These are phyloP conservation scores for Sodiomyces alkalinus DNA, from an alignment of 2,329 filamentous ascomycete genomes.

Conservation along the genomic window DNA sequence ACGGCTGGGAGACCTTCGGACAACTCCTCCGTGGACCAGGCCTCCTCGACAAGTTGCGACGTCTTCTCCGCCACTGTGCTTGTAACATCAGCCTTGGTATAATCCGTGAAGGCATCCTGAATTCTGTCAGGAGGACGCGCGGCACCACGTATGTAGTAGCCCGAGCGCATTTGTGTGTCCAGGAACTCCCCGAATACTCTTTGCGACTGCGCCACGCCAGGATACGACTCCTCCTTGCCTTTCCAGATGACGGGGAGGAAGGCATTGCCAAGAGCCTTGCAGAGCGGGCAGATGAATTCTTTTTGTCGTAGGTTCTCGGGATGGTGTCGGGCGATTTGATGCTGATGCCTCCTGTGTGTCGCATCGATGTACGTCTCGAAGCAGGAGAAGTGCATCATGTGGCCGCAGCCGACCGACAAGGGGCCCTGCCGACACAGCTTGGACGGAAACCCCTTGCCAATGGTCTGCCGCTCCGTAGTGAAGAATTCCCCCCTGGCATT, in stretches of 20 bases:
- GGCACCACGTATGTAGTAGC: constrained; percentile 23
- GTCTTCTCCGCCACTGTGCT: constrained; percentile 23
- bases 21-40: constrained; percentile 25
- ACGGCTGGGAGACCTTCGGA: constrained; percentile 18
- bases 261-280: constrained; percentile 88
- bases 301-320: constrained; percentile 66
- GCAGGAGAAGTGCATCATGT: constrained; percentile 96
- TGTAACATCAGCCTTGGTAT: constrained; percentile 22
- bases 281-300: constrained; percentile 92
- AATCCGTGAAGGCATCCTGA: constrained; percentile 20
- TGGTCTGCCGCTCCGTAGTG: constrained; percentile 58
- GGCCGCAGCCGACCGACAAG: constrained; percentile 81
- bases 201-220: constrained; percentile 43
- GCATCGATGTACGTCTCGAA: constrained; percentile 86
- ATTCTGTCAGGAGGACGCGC: constrained; percentile 17
- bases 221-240: constrained; percentile 71
- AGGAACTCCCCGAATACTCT: constrained; percentile 56
- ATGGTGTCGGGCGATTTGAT: constrained; percentile 89
- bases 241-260: constrained; percentile 96
- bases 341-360: constrained; percentile 67
- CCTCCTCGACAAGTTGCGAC: constrained; percentile 19
- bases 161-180: constrained; percentile 35
- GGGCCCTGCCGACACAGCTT: constrained; percentile 54
- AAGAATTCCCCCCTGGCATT: constrained; percentile 57
- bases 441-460: constrained; percentile 79